phyloP scores from a whole-genome alignment of 2,329 filamentous ascomycete genomes.

The Macrophomina pseudophaseolina region DNA sequence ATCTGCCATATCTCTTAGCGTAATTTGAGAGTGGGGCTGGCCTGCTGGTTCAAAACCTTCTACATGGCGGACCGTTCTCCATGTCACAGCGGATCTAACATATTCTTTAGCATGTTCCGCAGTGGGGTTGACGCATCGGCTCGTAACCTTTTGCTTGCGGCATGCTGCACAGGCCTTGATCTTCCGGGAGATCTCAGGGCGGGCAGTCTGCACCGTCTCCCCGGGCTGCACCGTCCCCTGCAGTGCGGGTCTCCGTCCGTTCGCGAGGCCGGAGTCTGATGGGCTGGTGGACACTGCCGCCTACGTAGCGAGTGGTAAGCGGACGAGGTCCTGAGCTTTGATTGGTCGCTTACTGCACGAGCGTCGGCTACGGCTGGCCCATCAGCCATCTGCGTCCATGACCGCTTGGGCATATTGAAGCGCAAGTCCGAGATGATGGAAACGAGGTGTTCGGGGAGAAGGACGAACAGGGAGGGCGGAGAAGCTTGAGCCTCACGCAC shows the following conservation, averaged over 20 bases:
- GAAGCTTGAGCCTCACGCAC: not conserved
- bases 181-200: slow-evolving; percentile 37
- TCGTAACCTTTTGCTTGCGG: slow-evolving; percentile 54
- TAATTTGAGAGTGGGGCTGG: no score
- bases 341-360: not conserved
- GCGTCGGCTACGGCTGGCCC: slow-evolving; percentile 24
- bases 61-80: slow-evolving; percentile 55
- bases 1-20: slow-evolving; percentile 39
- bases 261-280: slow-evolving; percentile 28
- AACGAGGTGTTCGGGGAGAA: not conserved
- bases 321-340: not conserved
- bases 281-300: slow-evolving; percentile 29
- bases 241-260: not conserved
- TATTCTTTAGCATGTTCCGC: slow-evolving; percentile 18
- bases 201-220: slow-evolving; percentile 19
- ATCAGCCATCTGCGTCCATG: slow-evolving; percentile 33
- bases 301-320: slow-evolving; percentile 23
- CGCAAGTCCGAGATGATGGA: not conserved
- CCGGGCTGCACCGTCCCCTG: slow-evolving; percentile 1
- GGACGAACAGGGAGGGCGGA: not conserved
- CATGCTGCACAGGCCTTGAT: slow-evolving; percentile 58
- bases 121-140: slow-evolving; percentile 7
- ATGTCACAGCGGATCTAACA: slow-evolving; percentile 58
- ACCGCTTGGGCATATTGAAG: slow-evolving; percentile 32
- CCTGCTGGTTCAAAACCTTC: no score